Base-by-base conservation (phyloP, 2,329 filamentous ascomycete genomes). In the Amylocarpus encephaloides region DNA sequence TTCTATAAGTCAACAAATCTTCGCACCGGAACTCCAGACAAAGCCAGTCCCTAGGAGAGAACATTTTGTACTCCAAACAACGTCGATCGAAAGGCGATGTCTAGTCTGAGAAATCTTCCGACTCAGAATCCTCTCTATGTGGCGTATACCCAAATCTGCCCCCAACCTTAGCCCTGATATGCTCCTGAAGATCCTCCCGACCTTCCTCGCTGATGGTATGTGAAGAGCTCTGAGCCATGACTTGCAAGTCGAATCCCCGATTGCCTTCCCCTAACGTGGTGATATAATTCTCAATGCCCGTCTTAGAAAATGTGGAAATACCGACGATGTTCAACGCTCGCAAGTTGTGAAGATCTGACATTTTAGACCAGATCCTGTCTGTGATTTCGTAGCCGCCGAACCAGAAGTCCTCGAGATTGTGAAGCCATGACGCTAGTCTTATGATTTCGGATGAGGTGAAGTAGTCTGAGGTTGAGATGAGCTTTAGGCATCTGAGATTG, bases 321-420 rank as follows among this genome's bases (percentile, higher is more conserved):
- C 76, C 78, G 34, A 71, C 73, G 38, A 85, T 74, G 4, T 71
- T 43, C 22, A 43, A 19, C 9, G 15, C 12, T 30, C 12, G 11
- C 33, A 86, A 66, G 30, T 73, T 69, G 3, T 63, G 62, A 39
- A 83, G 67, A 5, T 63, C 62, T 10, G 75, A 69, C 11, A 81
- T 61, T 3, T 63, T 60, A 32, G 62, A 61, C 49, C 75, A 70
- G 10, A 77, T 66, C 18, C 71, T 69, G 52, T 81, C 75, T 5
- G 74, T 71, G 18, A 77, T 64, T 13, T 76, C 75, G 39, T 73
- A 70, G 7, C 81, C 80, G 39, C 72, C 74, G 43, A 85, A 73
- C 40, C 70, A 74, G 12, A 86, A 64, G 11, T 78, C 73, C 55
- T 82, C 77, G 0, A 86, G 70, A 13, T 70, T 50, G 19, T 26